phyloP scores from a whole-genome alignment of 208 protist genomes.

The Trypanosoma platydactyli region DNA sequence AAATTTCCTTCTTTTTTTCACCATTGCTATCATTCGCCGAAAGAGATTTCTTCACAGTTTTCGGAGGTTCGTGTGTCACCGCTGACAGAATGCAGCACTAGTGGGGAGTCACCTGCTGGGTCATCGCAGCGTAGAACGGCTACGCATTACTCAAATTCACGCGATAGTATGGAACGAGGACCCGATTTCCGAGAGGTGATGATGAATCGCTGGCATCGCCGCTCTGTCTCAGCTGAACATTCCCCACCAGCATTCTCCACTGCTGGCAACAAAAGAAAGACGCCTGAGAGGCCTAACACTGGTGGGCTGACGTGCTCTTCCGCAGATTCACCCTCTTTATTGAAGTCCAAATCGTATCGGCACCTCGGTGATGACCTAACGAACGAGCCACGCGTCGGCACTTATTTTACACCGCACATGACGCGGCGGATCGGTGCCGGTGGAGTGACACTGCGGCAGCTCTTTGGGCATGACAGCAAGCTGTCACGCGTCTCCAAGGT shows the following conservation, averaged over 20 bases:
- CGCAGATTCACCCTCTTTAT: neutral
- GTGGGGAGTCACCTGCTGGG: neutral
- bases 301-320: neutral
- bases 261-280: too few species aligned
- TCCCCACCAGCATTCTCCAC: neutral
- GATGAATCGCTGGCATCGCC: neutral
- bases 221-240: neutral
- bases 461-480: conserved; percentile 9
- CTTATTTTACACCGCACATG: neutral
- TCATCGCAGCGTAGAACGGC: neutral
- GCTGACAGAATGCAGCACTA: conserved; percentile 16
- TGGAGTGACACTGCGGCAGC: conserved; percentile 10
- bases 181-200: neutral
- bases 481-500: neutral
- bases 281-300: neutral
- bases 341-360: neutral
- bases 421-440: neutral
- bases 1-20: neutral
- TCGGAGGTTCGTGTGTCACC: conserved; percentile 28
- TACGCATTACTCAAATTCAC: neutral
- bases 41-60: conserved; percentile 3
- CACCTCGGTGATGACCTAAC: conserved; percentile 9
- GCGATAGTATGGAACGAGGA: conserved; percentile 2
- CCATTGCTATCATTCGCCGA: conserved; percentile 1
- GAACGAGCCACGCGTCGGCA: neutral